phyloP scores from a whole-genome alignment of 805 yeast species.

The Zygotorulaspora florentina region DNA sequence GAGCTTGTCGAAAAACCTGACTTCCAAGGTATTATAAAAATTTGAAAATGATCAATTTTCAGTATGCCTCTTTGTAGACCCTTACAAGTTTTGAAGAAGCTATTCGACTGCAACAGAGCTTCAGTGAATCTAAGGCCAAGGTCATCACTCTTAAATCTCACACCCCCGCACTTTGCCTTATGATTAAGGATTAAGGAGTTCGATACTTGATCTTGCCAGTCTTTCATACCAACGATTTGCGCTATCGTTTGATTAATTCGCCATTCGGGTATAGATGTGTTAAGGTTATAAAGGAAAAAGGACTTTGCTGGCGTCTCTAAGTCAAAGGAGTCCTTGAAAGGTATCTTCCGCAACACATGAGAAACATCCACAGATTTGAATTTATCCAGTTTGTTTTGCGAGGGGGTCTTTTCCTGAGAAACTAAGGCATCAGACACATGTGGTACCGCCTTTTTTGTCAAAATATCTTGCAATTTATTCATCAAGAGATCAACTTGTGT shows the following conservation, averaged over 20 bases:
- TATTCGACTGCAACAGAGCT: conserved; percentile 2
- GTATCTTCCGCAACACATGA: conserved; percentile 55
- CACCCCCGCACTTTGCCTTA: conserved; percentile 27
- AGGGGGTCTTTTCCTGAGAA: conserved; percentile 6
- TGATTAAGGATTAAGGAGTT: conserved; percentile 23
- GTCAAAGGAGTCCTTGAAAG: conserved; percentile 56
- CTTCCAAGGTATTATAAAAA: conserved; percentile 24
- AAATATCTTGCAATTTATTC: conserved; percentile 35
- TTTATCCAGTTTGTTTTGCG: conserved; percentile 9
- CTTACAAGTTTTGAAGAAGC: conserved; percentile 6
- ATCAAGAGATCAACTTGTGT: conserved; percentile 51
- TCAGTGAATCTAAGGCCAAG: conserved; percentile 15
- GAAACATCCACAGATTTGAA: conserved; percentile 40
- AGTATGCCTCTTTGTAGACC: conserved; percentile 21
- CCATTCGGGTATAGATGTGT: conserved; percentile 62
- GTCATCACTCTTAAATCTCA: conserved; percentile 19
- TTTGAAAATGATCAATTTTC: conserved; percentile 17
- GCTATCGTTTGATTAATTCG: conserved; percentile 51
- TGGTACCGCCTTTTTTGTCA: not conserved
- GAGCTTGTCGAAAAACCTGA: conserved; percentile 21
- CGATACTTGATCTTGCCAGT: conserved; percentile 24
- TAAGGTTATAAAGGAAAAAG: conserved; percentile 73
- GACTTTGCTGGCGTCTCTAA: conserved; percentile 44
- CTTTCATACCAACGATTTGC: conserved; percentile 12
- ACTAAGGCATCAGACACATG: conserved; percentile 3